Evolutionary conservation across 768 basidiomycete species (phyloP), one percentile per base, ranked within the genome.

Genomic region (Symmetrospora coprosmae): DNA sequence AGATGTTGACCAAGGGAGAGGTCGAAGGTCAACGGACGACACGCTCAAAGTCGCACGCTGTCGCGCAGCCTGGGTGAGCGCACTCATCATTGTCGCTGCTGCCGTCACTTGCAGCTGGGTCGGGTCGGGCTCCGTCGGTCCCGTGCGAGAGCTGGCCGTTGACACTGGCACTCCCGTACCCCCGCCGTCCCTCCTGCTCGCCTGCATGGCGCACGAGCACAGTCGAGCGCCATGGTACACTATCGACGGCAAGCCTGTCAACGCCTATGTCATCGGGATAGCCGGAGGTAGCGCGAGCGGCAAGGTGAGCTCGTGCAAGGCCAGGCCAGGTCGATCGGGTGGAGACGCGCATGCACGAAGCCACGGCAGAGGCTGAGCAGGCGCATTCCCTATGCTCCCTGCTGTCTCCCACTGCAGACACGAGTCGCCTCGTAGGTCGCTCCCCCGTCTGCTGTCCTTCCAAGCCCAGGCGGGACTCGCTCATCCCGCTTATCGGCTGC

Each of bases 271-370:
- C 17, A 73, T 76, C 25, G 75, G 75, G 1, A 73, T 76, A 48
- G 75, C 74, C 21, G 75, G 75, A 28, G 75, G 75, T 0, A 71
- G 68, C 60, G 75, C 74, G 11, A 72, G 71, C 21, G 75, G 75
- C 8, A 75, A 76, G 69, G 74, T 73, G 11, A 48, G 68, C 46
- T 19, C 9, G n/a, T 39, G 25, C 34, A 28, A n/a, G 17, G 31
- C 19, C 2, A 33, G 13, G 2, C 30, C 17, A 11, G 13, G 5
- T 38, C 34, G 2, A 47, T n/a, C 37, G 25, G 7, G 17, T 16
- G 4, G 13, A 38, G 43, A 35, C 38, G 5, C 33, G 8, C 25
- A 19, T 13, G 2, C 7, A 4, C 4, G 17, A 19, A n/a, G n/a
- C n/a, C n/a, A n/a, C n/a, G n/a, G n/a, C n/a, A n/a, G n/a, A n/a